Base-by-base conservation (phyloP, 208 protist genomes). In the Trypanosoma caninum region DNA sequence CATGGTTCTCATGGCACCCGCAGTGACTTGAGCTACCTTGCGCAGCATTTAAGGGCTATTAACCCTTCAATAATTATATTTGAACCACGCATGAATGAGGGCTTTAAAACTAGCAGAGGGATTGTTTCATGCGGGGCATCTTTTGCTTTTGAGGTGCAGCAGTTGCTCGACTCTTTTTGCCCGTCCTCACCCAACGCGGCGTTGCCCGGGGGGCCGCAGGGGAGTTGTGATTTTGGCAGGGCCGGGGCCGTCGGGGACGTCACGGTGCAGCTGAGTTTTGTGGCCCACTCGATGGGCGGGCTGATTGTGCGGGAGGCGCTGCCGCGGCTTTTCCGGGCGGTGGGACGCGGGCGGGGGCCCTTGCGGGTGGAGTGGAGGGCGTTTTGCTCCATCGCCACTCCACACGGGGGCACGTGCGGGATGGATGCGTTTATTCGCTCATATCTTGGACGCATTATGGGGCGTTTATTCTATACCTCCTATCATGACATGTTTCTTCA, bases 1-100 rank as follows among this genome's bases (percentile, higher is more conserved):
- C 80, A 91, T 55, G 84, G 84, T 33, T 88, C 82, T 33, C 76
- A 76, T 41, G 76, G 75, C 20, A 68, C 61, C 3, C 58, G 64
- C 13, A 3, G 23, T 0, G 80, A 91, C 64, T 76, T 88, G 1
- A 14, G 65, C 10, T 79, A 72, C 30, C 51, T 85, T 11, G 46
- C 51, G 22, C 38, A 35, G 22, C 45, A 40, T 35, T 30, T 67
- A 22, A 11, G 41, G 28, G 22, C 52, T 2, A 16, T 50, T 44
- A 41, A 59, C 30, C 11, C 25, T 11, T 28, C 47, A 33, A 34
- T 62, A 3, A 45, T 84, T 18, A 60, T 88, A 0, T 42, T 80
- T 14, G 50, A 60, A 38, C 51, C 75, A 7, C 1, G 33, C 3
- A 57, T 50, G 10, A 88, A 74, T 55, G 64, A 80, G 27, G 40